Evolutionary conservation across 306 rosid genomes (phyloP), one percentile per base, ranked within the genome.

Genomic region (Trifolium subterraneum): DNA sequence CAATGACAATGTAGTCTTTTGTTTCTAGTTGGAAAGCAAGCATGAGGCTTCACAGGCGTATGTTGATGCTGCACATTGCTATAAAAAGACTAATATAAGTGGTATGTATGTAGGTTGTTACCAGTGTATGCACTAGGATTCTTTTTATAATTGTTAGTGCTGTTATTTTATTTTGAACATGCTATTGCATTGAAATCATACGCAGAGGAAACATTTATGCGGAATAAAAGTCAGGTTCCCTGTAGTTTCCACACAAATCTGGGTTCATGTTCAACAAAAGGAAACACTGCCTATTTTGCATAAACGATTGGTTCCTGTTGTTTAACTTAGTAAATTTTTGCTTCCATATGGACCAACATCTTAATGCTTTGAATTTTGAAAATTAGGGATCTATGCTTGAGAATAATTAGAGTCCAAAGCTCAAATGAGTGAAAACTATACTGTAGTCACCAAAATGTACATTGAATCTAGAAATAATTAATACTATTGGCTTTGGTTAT

Each of bases 21-120:
- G 71, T 64, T 64, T 85, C n/a, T 79, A 94, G 99, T 70, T 72
- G 80, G 99, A 95, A 61, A 95, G 97, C 81, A 90, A 92, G 80
- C 99, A 94, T 64, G 99, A 94, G 83, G 98, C 98, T 31, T 89
- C 99, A 69, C 90, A 89, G 73, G 90, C 99, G 76, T 88, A 87
- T 74, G 90, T 88, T 80, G 99, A 94, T 67, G 97, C 98, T 72
- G 96, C 90, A 13, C 96, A 94, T 82, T 85, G 96, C 88, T 94
- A 90, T 64, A 94, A 94, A 86, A 94, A 94, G 79, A 82, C 87
- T 48, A 74, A 85, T 78, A 77, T 81, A 33, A 87, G 80, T 10
- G 98, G 98, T 92, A 81, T 77, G 88, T 44, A 45, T 48, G 12
- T 61, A 31, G 39, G 42, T 52, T 2, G 61, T 68, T 68, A 41